Evolutionary conservation across 202 grass and related monocot species (phyloP), one percentile per base, ranked within the genome.

Genomic region (Setaria viridis): DNA sequence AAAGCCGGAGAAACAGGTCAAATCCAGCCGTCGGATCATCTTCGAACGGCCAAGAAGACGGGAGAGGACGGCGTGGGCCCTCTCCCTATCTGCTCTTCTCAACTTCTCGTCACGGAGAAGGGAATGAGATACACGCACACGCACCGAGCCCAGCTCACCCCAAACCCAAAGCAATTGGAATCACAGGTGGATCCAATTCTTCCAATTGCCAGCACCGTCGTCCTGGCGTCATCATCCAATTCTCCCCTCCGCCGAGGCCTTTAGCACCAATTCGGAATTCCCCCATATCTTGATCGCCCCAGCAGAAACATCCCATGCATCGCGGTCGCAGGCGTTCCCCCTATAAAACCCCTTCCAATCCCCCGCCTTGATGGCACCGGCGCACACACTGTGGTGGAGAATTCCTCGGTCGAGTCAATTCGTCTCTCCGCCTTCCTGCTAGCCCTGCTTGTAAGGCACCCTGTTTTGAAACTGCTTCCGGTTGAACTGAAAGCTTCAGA

Each of bases 111-210:
- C 43, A 46, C 11, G 12, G 35, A 11, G 75, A 66, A 57, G 66
- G 74, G 87, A 68, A 88, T 84, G 68, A 14, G 87, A 84, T 72
- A 20, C 75, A 79, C 46, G 45, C 2, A 30, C 71, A 7, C 42
- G 11, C 46, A 16, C 43, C 43, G 43, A 46, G 9, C 43, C 43
- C 9, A 46, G 43, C 1, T 46, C 43, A 10, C 1, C 72, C 33
- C 72, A 39, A 56, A 46, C 72, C 33, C 72, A 56, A 56, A 56
- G 50, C 53, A 84, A 39, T 39, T 89, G 85, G 80, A 62, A 90
- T 84, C 85, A 60, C 19, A 82, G 41, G 71, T 77, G 88, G 71
- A 82, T 77, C 83, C 83, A 85, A 54, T 71, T 57, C 50, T 17
- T 30, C 25, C 71, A 32, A 54, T 76, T 72, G 58, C 67, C 7